Evolutionary conservation across 768 basidiomycete genomes (phyloP), one percentile per base, ranked within the genome.

Genomic region (Boletus vinaceobasis): DNA sequence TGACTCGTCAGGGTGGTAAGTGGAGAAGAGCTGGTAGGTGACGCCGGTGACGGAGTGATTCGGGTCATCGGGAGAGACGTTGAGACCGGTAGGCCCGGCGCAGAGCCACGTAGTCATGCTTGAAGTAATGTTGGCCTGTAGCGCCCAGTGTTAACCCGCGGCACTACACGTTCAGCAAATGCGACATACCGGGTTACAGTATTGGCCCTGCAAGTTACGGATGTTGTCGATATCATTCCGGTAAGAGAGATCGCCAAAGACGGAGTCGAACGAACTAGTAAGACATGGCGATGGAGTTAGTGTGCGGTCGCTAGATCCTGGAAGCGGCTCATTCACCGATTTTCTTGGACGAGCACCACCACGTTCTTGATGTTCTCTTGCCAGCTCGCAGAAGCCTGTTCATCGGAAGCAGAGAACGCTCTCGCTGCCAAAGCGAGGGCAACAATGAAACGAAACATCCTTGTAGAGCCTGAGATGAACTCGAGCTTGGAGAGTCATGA

Each of bases 161-260:
- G 15, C 4, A 23, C 23, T 5, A 33, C 39, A 32, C 15, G 10
- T 27, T 1, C 7, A 11, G 35, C n/a, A 33, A 13, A n/a, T 15
- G 32, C 5, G 19, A 52, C 62, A 19, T 49, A 67, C 65, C 4
- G 60, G 60, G 21, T 66, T 67, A 43, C 65, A 67, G 43, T 62
- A 67, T n/a, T 49, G 55, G 37, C 13, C 23, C 5, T 38, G 55
- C 42, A 60, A 19, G 33, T 65, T 21, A n/a, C 65, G 65, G 10
- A 67, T 42, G 46, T 66, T 66, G 42, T 67, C 26, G 37, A 66
- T 56, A 21, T 66, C 65, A n/a, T 14, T 33, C 11, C 65, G 60
- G 40, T 62, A 67, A 2, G 65, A 67, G 46, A 66, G 65, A 21
- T 66, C 62, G 14, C 65, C 65, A 48, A 65, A 67, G 54, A 65